Percentiles rank a stretch among this genome's conserved stretches.
Evolutionary conservation across 1,284 basidiomycete genomes (phyloP).

Genomic region (Kalmanozyma brasiliensis): DNA sequence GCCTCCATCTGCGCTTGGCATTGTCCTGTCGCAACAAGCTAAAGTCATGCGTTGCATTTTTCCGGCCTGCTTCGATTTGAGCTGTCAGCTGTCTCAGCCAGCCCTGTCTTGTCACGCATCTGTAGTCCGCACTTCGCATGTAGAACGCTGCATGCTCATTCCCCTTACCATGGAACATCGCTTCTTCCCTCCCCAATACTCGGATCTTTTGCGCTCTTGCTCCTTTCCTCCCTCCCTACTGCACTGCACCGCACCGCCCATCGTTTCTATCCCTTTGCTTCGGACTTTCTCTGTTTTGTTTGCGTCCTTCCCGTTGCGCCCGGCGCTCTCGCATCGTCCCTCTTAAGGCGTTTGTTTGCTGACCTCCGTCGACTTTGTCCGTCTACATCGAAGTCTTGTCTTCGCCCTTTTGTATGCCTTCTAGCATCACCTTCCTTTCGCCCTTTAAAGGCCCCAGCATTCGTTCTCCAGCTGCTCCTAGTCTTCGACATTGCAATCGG

Average conservation of each 20-base stretch:
- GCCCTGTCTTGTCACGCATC: constrained; percentile 4
- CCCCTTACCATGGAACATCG: constrained; percentile 37
- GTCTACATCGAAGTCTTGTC: neutral
- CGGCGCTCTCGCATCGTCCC: neutral
- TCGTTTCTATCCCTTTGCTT: no score
- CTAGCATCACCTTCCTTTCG: neutral
- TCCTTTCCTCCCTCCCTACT: neutral
- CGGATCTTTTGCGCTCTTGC: neutral
- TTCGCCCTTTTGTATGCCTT: neutral
- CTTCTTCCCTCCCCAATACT: constrained; percentile 2
- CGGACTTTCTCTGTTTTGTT: no score
- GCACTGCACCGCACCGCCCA: no score
- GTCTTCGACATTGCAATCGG: no score
- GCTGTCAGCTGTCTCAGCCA: constrained; percentile 1
- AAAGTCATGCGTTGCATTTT: constrained; percentile 2
- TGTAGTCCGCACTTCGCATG: constrained; percentile 19
- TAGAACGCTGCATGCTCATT: constrained; percentile 30
- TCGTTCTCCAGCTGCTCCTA: neutral
- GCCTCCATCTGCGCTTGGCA: constrained; percentile 1
- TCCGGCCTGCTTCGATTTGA: constrained; percentile 9
- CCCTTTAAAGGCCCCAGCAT: neutral
- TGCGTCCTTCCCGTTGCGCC: neutral
- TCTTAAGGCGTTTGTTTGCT: constrained; percentile 16
- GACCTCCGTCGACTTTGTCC: neutral
- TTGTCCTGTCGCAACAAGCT: neutral